Percentiles rank a stretch among this genome's conserved stretches.
phyloP scores from a whole-genome alignment of 2,329 filamentous ascomycete genomes.

The Penicillium sp. region DNA sequence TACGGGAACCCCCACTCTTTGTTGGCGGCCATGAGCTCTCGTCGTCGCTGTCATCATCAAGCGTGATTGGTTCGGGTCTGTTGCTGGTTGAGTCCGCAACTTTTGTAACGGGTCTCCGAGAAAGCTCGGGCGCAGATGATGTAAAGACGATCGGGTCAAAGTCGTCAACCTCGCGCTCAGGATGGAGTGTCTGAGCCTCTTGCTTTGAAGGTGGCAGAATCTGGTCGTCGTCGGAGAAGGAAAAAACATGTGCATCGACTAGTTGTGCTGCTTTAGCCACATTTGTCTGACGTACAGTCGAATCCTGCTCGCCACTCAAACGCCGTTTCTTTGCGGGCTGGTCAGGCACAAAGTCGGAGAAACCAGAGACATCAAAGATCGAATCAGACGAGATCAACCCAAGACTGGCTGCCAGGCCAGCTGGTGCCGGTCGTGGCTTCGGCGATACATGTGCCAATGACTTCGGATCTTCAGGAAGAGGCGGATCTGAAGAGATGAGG shows the following conservation, averaged over 20 bases:
- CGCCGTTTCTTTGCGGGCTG: constrained; percentile 29
- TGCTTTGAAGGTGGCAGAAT: constrained; percentile 12
- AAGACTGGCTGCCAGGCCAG: constrained; percentile 9
- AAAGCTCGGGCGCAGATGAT: constrained; percentile 33
- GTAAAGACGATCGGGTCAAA: constrained; percentile 41
- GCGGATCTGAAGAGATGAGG: constrained; percentile 34
- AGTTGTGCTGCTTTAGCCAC: not conserved
- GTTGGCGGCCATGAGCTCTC: constrained; percentile 5
- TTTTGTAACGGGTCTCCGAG: constrained; percentile 1
- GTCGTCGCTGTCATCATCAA: constrained; percentile 31
- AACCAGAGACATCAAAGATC: constrained; percentile 20
- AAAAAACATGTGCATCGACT: constrained; percentile 11
- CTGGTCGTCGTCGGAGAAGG: constrained; percentile 29
- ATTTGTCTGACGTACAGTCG: constrained; percentile 3
- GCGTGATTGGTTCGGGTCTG: constrained; percentile 26
- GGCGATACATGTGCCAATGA: constrained; percentile 8
- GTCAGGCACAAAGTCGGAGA: constrained; percentile 22
- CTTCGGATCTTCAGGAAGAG: constrained; percentile 12
- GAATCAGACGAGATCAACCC: constrained; percentile 23
- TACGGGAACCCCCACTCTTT: not conserved
- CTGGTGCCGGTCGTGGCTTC: constrained; percentile 2
- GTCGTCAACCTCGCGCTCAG: constrained; percentile 23
- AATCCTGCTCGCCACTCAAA: constrained; percentile 19
- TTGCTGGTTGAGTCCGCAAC: constrained; percentile 1
- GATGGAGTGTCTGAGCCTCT: constrained; percentile 2